Base-by-base conservation (phyloP, 2,329 filamentous ascomycete genomes). In the Colletotrichum melonis region DNA sequence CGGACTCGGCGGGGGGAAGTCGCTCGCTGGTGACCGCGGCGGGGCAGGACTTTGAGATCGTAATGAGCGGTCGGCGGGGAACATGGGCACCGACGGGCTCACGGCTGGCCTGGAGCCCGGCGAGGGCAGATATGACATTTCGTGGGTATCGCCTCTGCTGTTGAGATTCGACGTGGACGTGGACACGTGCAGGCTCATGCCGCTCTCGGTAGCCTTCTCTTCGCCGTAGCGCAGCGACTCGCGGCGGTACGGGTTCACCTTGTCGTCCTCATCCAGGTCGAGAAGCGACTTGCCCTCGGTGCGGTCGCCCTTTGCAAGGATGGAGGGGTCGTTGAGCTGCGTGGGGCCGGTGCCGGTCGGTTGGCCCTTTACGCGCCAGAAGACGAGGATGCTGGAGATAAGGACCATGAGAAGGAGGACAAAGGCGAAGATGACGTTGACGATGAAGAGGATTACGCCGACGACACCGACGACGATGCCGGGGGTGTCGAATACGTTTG, bases 341-440 rank as follows among this genome's bases (percentile, higher is more conserved):
- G 95, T 97, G 5, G 93, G 94, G 22, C 49, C 42, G 14, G 87
- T 85, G 19, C 42, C 42, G 62, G 84, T 90, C 67, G 98, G 87
- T 79, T 96, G 92, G 6, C 93, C 93, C 82, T 97, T 94, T 89
- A 97, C 97, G 75, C 94, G 94, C 81, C 95, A 91, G 79, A 98
- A 91, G 62, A 95, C 93, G 77, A 96, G 79, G 19, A 81, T 78
- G 22, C 84, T 85, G 14, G 94, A 83, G 88, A 87, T 80, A 72
- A 88, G 84, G 66, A 98, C 91, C 85, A 98, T 92, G 78, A 98
- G 87, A 74, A 98, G 88, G 46, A 98, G 89, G 56, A 97, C 91
- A 59, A 97, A 85, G 1, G 95, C 92, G 80, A 97, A 97, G 67
- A 91, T 90, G n/a, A 94, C 95, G 81, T 98, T 98, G 81, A 94